Conservation (phyloP, 2,329 filamentous ascomycete species). For the Geoglossum cookeanum region DNA sequence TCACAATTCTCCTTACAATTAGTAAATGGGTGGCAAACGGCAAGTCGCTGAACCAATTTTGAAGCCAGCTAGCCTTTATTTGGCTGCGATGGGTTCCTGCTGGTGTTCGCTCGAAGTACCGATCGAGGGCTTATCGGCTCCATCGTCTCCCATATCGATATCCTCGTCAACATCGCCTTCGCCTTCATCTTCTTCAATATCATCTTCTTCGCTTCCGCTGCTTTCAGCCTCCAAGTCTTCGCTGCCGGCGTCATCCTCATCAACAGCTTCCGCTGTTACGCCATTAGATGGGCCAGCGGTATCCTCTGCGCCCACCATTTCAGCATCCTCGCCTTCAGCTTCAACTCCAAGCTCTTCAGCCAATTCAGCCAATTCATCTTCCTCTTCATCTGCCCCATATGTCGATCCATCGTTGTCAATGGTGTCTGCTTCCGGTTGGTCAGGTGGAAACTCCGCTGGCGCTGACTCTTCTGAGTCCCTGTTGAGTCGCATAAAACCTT, state of each 20-base stretch:
- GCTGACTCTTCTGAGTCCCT: conserved; percentile 98
- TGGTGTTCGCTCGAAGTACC: not conserved
- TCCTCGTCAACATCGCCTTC: conserved; percentile 27
- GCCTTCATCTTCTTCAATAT: conserved; percentile 42
- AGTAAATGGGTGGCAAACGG: not conserved
- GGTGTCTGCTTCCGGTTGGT: conserved; percentile 88
- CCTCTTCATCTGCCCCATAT: conserved; percentile 74
- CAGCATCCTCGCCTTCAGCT: conserved; percentile 43
- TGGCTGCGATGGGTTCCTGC: not conserved
- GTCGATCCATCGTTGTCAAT: conserved; percentile 63
- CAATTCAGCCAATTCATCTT: conserved; percentile 52
- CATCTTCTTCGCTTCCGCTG: conserved; percentile 51
- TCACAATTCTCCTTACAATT: not conserved
- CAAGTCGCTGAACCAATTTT: not conserved
- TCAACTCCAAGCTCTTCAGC: conserved; percentile 42
- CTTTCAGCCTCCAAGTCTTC: conserved; percentile 66
- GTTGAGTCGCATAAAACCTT: conserved; percentile 2
- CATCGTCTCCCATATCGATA: conserved; percentile 39
- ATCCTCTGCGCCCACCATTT: conserved; percentile 54
- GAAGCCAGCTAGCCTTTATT: not conserved
- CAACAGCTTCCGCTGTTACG: not conserved
- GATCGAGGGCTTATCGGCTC: conserved; percentile 10
- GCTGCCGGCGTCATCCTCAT: conserved; percentile 28
- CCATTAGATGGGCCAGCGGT: conserved; percentile 19
- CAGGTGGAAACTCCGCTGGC: conserved; percentile 86